Evolutionary conservation across 75 land plant genomes (phyloP).

Genomic region (Picea glauca): DNA sequence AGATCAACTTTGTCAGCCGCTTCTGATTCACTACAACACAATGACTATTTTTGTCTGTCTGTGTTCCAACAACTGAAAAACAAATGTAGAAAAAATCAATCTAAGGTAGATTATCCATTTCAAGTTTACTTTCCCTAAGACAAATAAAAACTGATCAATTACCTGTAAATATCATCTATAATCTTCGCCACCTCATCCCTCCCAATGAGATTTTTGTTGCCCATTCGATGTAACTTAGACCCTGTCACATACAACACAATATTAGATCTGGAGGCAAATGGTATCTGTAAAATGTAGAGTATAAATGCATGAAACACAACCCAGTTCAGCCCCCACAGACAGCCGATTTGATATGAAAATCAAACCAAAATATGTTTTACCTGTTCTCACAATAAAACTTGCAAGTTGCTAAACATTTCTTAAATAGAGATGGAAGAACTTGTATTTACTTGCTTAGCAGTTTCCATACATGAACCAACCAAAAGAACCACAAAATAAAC

Average conservation of each 20-base stretch:
- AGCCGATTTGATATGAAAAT: neutral
- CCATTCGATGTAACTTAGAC: constrained; percentile 23
- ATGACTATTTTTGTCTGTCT: too few species aligned
- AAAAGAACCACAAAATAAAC: too few species aligned
- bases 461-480: too few species aligned
- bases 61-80: too few species aligned
- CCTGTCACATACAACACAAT: neutral
- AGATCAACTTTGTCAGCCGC: too few species aligned
- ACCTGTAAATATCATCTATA: constrained; percentile 85
- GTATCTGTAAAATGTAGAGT: neutral
- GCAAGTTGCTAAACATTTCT: neutral
- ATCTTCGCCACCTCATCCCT: constrained; percentile 67
- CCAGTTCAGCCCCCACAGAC: neutral
- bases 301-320: neutral
- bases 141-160: neutral
- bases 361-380: neutral
- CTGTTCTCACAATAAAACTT: neutral
- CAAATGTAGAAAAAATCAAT: too few species aligned
- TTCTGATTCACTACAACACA: too few species aligned
- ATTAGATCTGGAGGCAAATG: neutral
- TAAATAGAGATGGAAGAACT: neutral
- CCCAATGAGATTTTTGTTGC: constrained; percentile 45
- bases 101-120: too few species aligned
- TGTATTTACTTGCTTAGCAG: too few species aligned
- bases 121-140: neutral